Evolutionary conservation across 2,329 filamentous ascomycete genomes (phyloP).

Genomic region (Leptographium galeiforme): DNA sequence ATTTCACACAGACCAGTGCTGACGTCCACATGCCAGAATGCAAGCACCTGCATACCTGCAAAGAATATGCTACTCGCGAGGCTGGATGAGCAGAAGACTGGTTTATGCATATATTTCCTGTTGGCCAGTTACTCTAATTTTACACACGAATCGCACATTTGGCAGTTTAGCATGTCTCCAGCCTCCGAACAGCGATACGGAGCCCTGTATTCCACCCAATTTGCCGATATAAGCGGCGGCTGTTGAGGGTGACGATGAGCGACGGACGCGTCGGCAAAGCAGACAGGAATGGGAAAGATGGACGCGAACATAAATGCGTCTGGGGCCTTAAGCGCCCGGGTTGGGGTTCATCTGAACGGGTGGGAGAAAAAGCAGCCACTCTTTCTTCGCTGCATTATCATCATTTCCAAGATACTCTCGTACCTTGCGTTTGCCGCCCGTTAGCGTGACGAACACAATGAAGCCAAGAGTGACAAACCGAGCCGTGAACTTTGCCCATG

Average conservation of each 20-base stretch:
- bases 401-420: slow-evolving; percentile 13
- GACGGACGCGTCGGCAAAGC: background rate
- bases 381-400: background rate
- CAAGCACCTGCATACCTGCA: too few species aligned
- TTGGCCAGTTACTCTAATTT: background rate
- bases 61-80: too few species aligned
- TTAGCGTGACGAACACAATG: slow-evolving; percentile 57
- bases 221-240: background rate
- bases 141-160: background rate
- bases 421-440: slow-evolving; percentile 90
- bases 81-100: background rate
- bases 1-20: too few species aligned
- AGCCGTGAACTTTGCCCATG: slow-evolving; percentile 15
- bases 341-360: slow-evolving; percentile 13
- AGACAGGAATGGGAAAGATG: background rate
- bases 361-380: background rate
- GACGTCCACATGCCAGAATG: too few species aligned
- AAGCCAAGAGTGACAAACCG: slow-evolving; percentile 5
- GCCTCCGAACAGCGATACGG: background rate
- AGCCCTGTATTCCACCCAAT: background rate
- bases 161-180: background rate
- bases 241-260: background rate
- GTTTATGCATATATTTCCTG: background rate
- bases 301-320: background rate
- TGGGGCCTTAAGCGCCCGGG: slow-evolving; percentile 10